Evolutionary conservation across 163 green algal genomes (phyloP), one percentile per base, ranked within the genome.

Genomic region (Dunaliella salina): DNA sequence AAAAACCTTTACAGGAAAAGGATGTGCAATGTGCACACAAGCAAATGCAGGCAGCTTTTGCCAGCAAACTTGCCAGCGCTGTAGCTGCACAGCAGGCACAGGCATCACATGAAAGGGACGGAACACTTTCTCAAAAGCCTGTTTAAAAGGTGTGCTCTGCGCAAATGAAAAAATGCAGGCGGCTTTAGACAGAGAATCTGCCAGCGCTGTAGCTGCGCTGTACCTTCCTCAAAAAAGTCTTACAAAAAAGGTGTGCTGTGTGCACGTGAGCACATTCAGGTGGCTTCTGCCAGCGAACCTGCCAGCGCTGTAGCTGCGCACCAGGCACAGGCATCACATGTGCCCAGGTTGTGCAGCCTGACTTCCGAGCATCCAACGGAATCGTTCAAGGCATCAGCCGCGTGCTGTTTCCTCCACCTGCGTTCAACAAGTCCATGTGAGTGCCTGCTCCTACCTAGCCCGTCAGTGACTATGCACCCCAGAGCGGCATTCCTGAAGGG

Each of bases 251-350:
- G n/a, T n/a, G n/a, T n/a, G n/a, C n/a, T n/a, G n/a, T n/a, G n/a
- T n/a, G 33, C 24, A 1, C 79, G 45, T 26, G 33, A 91, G 83
- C 40, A 75, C 88, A n/a, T n/a, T n/a, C n/a, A 17, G 93, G 91
- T 30, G 93, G 91, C 82, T 96, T 93, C 91, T 96, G 93, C 91
- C 88, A 94, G 86, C 40, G 86, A 32, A 93, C 90, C 29, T 96
- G 94, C 88, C 71, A 93, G 71, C 87, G 93, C 59, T 95, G 94
- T 87, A 89, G 84, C 81, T 96, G 94, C 87, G 88, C 87, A 22
- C 59, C 85, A 0, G 83, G 80, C 33, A 87, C 78, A 40, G 87
- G 83, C 50, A 85, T 90, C 26, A 71, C 82, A 20, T 94, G 91
- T 86, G 85, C 84, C 22, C 85, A 90, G 85, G 80, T 92, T n/a